Evolutionary conservation across 495 filamentous ascomycete genomes (phyloP).

Genomic region (Tetracladium marchalianum): DNA sequence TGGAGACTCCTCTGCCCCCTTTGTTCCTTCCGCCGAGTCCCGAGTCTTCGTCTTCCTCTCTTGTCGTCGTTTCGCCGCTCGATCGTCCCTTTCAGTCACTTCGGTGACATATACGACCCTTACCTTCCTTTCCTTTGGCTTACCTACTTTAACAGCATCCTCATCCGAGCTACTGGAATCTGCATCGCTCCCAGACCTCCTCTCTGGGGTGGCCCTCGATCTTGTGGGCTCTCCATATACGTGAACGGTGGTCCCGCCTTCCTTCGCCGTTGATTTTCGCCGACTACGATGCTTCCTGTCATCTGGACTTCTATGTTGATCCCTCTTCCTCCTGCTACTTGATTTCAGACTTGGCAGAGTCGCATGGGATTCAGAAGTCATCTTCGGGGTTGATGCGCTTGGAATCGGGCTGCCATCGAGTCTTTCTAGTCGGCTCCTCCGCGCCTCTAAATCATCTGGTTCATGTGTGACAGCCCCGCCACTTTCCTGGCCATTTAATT

Average conservation of each 20-base stretch:
- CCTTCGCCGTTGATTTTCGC: slow-evolving; percentile 6
- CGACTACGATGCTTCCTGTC: slow-evolving; percentile 10
- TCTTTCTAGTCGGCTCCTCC: slow-evolving; percentile 16
- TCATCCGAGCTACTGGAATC: slow-evolving; percentile 11
- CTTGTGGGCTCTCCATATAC: slow-evolving; percentile 11
- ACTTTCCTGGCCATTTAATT: slow-evolving; percentile 14
- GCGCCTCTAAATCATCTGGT: slow-evolving; percentile 5
- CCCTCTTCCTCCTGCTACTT: slow-evolving; percentile 5
- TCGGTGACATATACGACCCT: slow-evolving; percentile 16
- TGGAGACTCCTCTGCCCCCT: slow-evolving; percentile 4
- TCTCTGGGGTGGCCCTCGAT: slow-evolving; percentile 1
- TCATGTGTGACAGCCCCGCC: slow-evolving; percentile 14
- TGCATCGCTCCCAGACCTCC: slow-evolving; percentile 11
- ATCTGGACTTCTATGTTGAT: slow-evolving; percentile 11
- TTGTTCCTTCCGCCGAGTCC: slow-evolving; percentile 4
- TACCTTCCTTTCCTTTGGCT: slow-evolving; percentile 10
- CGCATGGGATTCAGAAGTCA: slow-evolving; percentile 17
- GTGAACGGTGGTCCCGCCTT: slow-evolving; percentile 5
- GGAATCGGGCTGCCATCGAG: slow-evolving; percentile 7
- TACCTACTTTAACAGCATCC: slow-evolving; percentile 1
- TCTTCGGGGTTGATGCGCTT: slow-evolving; percentile 9
- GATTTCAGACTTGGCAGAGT: slow-evolving; percentile 8
- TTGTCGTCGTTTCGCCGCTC: slow-evolving; percentile 1
- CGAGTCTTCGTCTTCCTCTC: not conserved
- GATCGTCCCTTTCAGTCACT: slow-evolving; percentile 8